Conservation (phyloP, 2,329 filamentous ascomycete genomes). For the Ceratocystis alfenasii region DNA sequence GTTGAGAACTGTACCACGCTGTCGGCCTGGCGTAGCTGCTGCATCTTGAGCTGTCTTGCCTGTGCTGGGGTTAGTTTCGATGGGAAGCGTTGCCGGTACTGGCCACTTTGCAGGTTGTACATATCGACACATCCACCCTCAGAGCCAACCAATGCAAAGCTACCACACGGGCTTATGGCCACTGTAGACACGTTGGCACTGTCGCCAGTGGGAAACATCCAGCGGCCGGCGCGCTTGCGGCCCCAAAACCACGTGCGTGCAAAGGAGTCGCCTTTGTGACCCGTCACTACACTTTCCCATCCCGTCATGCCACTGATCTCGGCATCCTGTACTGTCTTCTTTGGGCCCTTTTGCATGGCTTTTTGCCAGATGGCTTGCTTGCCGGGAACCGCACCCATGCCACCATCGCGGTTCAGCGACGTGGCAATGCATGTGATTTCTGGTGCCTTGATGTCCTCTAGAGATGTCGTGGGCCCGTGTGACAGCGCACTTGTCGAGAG, state of each 20-base stretch:
- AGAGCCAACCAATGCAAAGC: slow-evolving; percentile 83
- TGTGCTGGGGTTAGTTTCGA: slow-evolving; percentile 65
- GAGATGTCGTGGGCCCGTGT: slow-evolving; percentile 49
- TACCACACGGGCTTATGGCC: slow-evolving; percentile 80
- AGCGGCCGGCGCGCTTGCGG: slow-evolving; percentile 79
- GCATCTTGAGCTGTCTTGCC: slow-evolving; percentile 60
- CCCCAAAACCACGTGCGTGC: slow-evolving; percentile 98
- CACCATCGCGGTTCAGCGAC: slow-evolving; percentile 86
- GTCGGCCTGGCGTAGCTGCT: slow-evolving; percentile 47
- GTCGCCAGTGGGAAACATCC: slow-evolving; percentile 83
- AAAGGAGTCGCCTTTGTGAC: slow-evolving; percentile 70
- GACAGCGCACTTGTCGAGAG: slow-evolving; percentile 45
- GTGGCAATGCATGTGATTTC: slow-evolving; percentile 86
- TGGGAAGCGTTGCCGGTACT: slow-evolving; percentile 79
- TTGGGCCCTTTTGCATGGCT: slow-evolving; percentile 37
- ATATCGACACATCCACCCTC: slow-evolving; percentile 74
- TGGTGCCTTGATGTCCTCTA: slow-evolving; percentile 74
- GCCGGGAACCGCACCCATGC: slow-evolving; percentile 72
- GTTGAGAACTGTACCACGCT: slow-evolving; percentile 41
- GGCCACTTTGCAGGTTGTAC: slow-evolving; percentile 92
- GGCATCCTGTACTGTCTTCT: slow-evolving; percentile 52
- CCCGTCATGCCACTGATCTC: slow-evolving; percentile 68
- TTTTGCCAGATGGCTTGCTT: slow-evolving; percentile 68
- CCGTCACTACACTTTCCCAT: slow-evolving; percentile 95
- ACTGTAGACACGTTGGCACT: slow-evolving; percentile 73